phyloP scores from a whole-genome alignment of 2,329 filamentous ascomycete genomes.

The Penicillium sp. region DNA sequence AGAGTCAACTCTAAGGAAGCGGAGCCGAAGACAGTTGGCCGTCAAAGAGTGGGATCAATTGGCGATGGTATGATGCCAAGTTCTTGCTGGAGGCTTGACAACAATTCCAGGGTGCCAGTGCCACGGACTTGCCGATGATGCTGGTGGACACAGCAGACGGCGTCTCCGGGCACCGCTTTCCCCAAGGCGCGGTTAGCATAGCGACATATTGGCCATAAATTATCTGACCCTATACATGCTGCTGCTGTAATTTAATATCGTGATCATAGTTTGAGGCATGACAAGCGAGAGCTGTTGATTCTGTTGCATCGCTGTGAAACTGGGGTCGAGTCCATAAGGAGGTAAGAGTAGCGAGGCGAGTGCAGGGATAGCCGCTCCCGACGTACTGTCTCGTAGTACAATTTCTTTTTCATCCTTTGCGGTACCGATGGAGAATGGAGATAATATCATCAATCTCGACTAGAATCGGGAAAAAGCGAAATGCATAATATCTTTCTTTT shows the following conservation, averaged over 20 bases:
- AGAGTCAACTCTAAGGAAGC: conserved; percentile 15
- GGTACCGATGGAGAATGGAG: neutral
- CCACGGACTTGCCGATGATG: conserved; percentile 33
- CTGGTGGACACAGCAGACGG: conserved; percentile 26
- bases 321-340: conserved; percentile 6
- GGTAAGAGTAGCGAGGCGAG: conserved; percentile 19
- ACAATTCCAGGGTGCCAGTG: conserved; percentile 18
- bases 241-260: conserved; percentile 1
- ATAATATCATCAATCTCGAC: neutral
- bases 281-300: conserved; percentile 16
- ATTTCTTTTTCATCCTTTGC: conserved; percentile 9
- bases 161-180: conserved; percentile 21
- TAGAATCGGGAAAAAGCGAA: neutral
- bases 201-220: neutral
- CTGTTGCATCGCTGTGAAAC: neutral
- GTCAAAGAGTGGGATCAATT: conserved; percentile 18
- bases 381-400: neutral
- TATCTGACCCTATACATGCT: neutral
- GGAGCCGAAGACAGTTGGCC: conserved; percentile 18
- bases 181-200: neutral
- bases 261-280: conserved; percentile 6
- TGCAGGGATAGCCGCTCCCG: neutral
- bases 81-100: conserved; percentile 20
- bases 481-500: neutral
- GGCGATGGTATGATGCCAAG: conserved; percentile 23